These are phyloP conservation scores for Albophoma yamanashiensis DNA, from an alignment of 2,329 filamentous ascomycete species.

Conservation along the genomic window DNA sequence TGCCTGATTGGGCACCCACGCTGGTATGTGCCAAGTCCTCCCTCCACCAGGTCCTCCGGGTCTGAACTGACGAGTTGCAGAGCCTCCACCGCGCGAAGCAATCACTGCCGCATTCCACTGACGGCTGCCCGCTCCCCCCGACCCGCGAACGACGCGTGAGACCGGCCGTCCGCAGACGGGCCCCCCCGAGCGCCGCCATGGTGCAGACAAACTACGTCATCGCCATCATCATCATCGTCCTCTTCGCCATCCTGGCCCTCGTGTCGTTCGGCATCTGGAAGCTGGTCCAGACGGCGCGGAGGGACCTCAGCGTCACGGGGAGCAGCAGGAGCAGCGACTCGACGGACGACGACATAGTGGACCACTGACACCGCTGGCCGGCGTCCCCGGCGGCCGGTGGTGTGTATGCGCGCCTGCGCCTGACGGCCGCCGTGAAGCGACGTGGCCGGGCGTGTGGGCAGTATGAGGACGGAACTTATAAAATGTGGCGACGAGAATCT, in stretches of 20 bases:
- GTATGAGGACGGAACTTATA: not conserved
- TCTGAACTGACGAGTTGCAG: not conserved
- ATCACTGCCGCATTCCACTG: not conserved
- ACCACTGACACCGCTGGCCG: slow-evolving; percentile 8
- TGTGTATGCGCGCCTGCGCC: too few relatives aligned
- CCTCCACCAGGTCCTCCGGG: not conserved
- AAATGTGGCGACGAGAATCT: not conserved
- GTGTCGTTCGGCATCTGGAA: slow-evolving; percentile 55
- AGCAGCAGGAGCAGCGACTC: slow-evolving; percentile 18
- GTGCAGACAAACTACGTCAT: slow-evolving; percentile 57
- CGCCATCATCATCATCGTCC: slow-evolving; percentile 56
- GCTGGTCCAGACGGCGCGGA: slow-evolving; percentile 42
- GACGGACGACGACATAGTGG: slow-evolving; percentile 11
- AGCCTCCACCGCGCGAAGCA: not conserved
- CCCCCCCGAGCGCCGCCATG: slow-evolving; percentile 28
- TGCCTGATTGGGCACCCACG: not conserved
- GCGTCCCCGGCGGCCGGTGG: not conserved
- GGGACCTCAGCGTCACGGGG: slow-evolving; percentile 27
- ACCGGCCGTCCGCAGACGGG: slow-evolving; percentile 3
- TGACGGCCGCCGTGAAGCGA: too few relatives aligned
- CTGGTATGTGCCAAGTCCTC: not conserved
- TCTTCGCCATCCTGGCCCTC: slow-evolving; percentile 50
- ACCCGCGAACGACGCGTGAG: not conserved
- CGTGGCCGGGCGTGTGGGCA: not conserved
- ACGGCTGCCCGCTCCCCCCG: not conserved